Base-by-base conservation (phyloP, 768 basidiomycete species). In the Sistotremastrum niveocremeum region DNA sequence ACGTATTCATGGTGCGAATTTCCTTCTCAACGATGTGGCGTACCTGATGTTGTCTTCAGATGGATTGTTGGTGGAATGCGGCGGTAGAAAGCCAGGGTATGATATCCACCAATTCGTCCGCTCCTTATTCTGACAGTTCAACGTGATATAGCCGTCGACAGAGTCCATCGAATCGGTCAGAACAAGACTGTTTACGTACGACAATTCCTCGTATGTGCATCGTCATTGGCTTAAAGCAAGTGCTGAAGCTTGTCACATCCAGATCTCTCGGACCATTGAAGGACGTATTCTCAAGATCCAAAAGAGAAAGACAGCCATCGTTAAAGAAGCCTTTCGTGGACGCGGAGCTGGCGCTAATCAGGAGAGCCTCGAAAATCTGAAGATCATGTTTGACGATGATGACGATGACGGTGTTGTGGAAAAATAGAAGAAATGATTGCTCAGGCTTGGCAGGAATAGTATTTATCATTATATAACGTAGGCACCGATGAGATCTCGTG, bases 31-130 rank as follows among this genome's bases (percentile, higher is more conserved):
- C 12, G 32, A 6, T n/a, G 35, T 11, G 29, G 6, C 31, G 6
- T n/a, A n/a, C n/a, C n/a, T n/a, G n/a, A n/a, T n/a, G n/a, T n/a
- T 28, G 31, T 8, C 40, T 38, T 7, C 47, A 88, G 85, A 89
- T 89, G 85, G 86, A 88, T 55, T 89, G 84, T 53, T 88, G 86
- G 86, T 89, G 86, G 86, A 89, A 88, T 58, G 75, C 82, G 4
- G 84, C 85, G 0, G 77, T 72, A 4, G 87, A 89, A 57, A 78
- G 78, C 44, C 86, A 89, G 73, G 83, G 81, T 77, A 52, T 1
- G 46, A 44, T 40, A n/a, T 6, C 30, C 0, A 5, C 9, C n/a
- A 38, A 28, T 39, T 44, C 4, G 10, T 38, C 5, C 32, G 7
- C 43, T 20, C 36, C 12, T 8, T 37, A 11, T 4, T 10, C 38